Percentiles rank a stretch among this genome's conserved stretches.
phyloP scores from a whole-genome alignment of 257 asterid genomes.

The Linaria vulgaris region DNA sequence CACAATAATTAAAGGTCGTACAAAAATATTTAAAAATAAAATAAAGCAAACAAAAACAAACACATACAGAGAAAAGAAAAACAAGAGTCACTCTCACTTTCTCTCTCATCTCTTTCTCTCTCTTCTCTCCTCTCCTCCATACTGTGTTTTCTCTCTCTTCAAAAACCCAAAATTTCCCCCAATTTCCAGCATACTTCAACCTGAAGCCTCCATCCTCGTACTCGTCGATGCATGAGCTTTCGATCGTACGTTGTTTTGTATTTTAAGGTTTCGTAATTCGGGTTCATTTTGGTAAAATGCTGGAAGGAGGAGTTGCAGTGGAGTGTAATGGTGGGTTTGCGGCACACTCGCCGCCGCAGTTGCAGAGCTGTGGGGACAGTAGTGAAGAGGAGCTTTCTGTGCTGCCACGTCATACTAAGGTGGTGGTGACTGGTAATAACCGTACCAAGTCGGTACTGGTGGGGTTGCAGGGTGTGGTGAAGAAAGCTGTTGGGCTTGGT shows the following conservation, averaged over 20 bases:
- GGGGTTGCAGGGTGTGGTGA: conserved; percentile 88
- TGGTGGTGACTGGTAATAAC: conserved; percentile 91
- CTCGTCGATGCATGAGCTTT: conserved; percentile 37
- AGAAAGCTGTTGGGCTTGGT: conserved; percentile 95
- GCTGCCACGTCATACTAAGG: conserved; percentile 86
- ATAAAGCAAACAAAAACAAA: conserved; percentile 20
- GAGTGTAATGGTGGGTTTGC: conserved; percentile 58
- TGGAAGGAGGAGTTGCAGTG: conserved; percentile 50
- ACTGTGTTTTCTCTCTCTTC: conserved; percentile 48
- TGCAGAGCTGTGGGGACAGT: conserved; percentile 78
- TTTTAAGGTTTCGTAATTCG: conserved; percentile 2
- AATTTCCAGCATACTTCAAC: conserved; percentile 29
- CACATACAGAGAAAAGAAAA: conserved; percentile 35
- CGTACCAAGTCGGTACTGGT: conserved; percentile 90
- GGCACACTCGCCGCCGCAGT: conserved; percentile 49
- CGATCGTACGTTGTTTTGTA: conserved; percentile 14
- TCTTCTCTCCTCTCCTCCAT: conserved; percentile 22
- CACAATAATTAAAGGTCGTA: conserved; percentile 42
- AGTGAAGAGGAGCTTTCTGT: conserved; percentile 89
- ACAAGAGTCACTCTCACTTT: conserved; percentile 36
- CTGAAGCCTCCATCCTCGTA: conserved; percentile 26
- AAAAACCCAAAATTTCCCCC: conserved; percentile 36
- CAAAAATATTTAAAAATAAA: neutral
- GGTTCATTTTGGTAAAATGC: conserved; percentile 39
- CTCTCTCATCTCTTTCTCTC: conserved; percentile 32